Evolutionary conservation across 345 rosid species (phyloP), one percentile per base, ranked within the genome.

Genomic region (Chamaenerion angustifolium): DNA sequence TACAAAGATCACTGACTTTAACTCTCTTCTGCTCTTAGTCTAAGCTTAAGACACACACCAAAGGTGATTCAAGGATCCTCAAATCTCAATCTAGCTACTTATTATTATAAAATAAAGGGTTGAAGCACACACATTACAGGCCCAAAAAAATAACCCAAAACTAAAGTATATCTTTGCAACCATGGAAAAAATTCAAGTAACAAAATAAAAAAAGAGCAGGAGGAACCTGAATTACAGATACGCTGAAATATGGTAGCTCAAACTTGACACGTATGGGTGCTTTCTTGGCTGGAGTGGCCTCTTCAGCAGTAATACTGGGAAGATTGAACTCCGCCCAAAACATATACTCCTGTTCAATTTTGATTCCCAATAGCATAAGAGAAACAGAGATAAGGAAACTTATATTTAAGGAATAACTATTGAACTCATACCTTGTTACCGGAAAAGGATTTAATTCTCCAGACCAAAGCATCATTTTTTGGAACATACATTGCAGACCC

Each of bases 231-330:
- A 86, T 86, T 45, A 95, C 97, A 12, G 97, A 88, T 51, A 88
- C 88, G 10, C 87, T 88, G 71, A 88, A 88, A 59, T 88, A 85
- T 31, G 95, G 97, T 43, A 88, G 85, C 79, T 88, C 97, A 40
- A 88, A 88, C 77, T 78, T 88, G 64, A 88, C 93, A n/a, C 95
- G 80, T 31, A 88, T 73, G 1, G 97, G 97, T 64, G 93, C 93
- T 69, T 80, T 88, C 56, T 88, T 76, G 71, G 80, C 89, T 9
- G 92, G 86, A 13, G 62, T 61, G 31, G 77, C 80, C 65, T 88
- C 97, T 68, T 88, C 97, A 10, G 79, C 82, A 19, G 87, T 72
- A 62, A 88, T 72, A 44, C 93, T 85, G 37, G 97, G 95, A 69
- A 88, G 93, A 60, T 75, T 71, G 59, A 88, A 82, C 67, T 88